Base-by-base conservation (phyloP, 768 basidiomycete genomes). In the Termitomyces sp. region DNA sequence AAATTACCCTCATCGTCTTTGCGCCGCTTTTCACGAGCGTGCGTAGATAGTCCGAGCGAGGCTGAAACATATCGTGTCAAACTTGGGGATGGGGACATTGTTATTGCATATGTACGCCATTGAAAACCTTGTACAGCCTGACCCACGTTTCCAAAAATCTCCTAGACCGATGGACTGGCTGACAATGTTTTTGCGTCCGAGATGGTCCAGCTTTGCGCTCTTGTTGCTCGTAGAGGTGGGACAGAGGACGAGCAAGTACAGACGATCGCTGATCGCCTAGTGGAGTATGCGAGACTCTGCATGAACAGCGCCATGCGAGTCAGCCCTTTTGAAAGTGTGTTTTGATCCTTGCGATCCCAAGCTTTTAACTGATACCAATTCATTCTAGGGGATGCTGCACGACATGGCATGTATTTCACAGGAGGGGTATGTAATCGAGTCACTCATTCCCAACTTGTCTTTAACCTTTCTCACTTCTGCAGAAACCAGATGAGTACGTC, bases 401-500 rank as follows among this genome's bases (percentile, higher is more conserved):
- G 84, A 53, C 78, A 86, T 60, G 85, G 84, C 12, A 77, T 84
- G 72, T 73, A 75, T 57, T 89, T 82, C 69, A 75, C 77, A 63
- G 89, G 89, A 63, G 89, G 89, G 64, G 89, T 91, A 66, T 70
- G 89, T 83, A 6, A 46, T 23, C n/a, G 11, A 40, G 23, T 19
- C 45, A 6, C 15, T 63, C 38, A 42, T 59, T 40, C 44, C 51
- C 48, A 31, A 51, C 45, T 55, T 17, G 63, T 54, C 52, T 43
- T 54, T 60, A 30, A 64, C 43, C 37, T 1, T 48, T 51, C 28
- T 43, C 48, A 28, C 59, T 44, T 60, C 37, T 42, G 48, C 64
- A 91, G 89, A 91, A 92, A 83, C 67, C 84, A 47, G 89, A 92
- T 62, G 90, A 91, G 89, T 91, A 62, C 69, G 87, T 72, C 5